phyloP scores from a whole-genome alignment of 306 rosid genomes.

The Potentilla sterilis region DNA sequence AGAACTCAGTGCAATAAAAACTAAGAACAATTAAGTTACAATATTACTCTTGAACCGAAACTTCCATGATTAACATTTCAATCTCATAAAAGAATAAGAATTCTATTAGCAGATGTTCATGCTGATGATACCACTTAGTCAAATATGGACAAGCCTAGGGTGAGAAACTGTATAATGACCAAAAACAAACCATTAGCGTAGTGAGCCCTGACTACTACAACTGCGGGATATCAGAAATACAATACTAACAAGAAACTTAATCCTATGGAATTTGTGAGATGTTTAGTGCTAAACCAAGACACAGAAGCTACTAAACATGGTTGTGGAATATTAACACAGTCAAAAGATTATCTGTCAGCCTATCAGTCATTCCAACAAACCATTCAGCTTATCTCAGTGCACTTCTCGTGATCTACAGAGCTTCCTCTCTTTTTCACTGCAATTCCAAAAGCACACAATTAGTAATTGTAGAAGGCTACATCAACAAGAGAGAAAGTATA shows the following conservation, averaged over 20 bases:
- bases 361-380: slow-evolving; percentile 22
- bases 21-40: not conserved
- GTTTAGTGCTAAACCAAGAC: not conserved
- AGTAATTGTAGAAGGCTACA: not conserved
- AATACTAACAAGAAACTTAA: not conserved
- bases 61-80: slow-evolving; percentile 5
- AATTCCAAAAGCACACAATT: slow-evolving; percentile 19
- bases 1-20: not conserved
- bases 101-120: not conserved
- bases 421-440: slow-evolving; percentile 44
- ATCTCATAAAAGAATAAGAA: not conserved
- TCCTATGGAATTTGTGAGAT: slow-evolving; percentile 7
- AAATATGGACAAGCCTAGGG: slow-evolving; percentile 18
- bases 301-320: not conserved
- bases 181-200: slow-evolving; percentile 8
- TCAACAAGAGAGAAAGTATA: not conserved
- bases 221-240: not conserved
- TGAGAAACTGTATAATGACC: not conserved
- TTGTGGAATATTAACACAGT: slow-evolving; percentile 5
- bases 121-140: not conserved
- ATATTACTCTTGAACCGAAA: not conserved
- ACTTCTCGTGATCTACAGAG: slow-evolving; percentile 32
- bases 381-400: slow-evolving; percentile 24
- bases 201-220: slow-evolving; percentile 6
- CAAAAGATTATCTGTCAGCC: slow-evolving; percentile 24